phyloP scores from a whole-genome alignment of 805 yeast species.

The Lipomyces mesembrius region DNA sequence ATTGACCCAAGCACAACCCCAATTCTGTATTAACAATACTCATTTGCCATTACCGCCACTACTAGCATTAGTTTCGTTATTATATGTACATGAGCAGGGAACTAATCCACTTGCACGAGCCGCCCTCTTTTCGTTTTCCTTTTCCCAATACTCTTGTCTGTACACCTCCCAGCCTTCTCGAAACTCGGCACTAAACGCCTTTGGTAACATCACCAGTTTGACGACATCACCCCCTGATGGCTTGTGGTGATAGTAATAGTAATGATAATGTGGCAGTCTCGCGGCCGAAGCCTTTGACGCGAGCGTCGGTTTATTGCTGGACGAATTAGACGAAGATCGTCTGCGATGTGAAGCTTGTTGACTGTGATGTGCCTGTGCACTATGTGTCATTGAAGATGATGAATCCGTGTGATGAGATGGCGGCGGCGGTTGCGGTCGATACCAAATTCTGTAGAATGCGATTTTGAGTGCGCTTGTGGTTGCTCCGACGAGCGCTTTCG shows the following conservation, averaged over 20 bases:
- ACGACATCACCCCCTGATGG: constrained; percentile 71
- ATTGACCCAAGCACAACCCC: not conserved
- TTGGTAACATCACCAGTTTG: constrained; percentile 76
- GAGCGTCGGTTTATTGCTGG: constrained; percentile 5
- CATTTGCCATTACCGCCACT: not conserved
- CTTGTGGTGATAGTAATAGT: constrained; percentile 32
- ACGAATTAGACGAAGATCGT: constrained; percentile 30
- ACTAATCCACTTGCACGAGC: constrained; percentile 30
- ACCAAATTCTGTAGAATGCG: constrained; percentile 19
- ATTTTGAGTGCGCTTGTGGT: constrained; percentile 45
- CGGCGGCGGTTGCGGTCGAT: constrained; percentile 21
- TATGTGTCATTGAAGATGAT: constrained; percentile 4
- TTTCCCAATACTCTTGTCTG: constrained; percentile 89
- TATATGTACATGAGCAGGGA: constrained; percentile 27
- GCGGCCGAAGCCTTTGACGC: not conserved
- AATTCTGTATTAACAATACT: not conserved
- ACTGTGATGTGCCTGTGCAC: constrained; percentile 11
- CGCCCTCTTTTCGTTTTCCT: constrained; percentile 57
- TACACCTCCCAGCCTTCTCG: constrained; percentile 95
- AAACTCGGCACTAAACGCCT: constrained; percentile 78
- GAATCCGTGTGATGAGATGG: constrained; percentile 6
- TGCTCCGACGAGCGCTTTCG: constrained; percentile 45
- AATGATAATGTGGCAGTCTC: constrained; percentile 25
- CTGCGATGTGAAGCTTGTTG: constrained; percentile 20
- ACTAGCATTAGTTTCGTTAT: constrained; percentile 2